Evolutionary conservation across 2,329 filamentous ascomycete species (phyloP).

Genomic region (Aspergillus awamori): DNA sequence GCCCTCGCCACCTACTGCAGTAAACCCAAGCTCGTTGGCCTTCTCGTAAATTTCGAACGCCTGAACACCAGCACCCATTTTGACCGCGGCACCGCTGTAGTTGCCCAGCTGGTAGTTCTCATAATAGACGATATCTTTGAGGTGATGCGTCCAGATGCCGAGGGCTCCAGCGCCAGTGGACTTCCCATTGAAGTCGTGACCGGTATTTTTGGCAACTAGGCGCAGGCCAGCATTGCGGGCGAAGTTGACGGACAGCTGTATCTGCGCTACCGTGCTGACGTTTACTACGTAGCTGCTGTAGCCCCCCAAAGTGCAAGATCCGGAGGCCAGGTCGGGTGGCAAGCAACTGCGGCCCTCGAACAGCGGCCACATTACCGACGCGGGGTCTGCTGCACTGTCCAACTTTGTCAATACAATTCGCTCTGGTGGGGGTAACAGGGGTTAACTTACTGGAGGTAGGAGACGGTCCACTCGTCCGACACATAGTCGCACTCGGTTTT

Average conservation of each 20-base stretch:
- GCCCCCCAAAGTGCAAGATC: conserved; percentile 33
- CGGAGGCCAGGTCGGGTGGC: conserved; percentile 28
- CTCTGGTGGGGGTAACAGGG: too few species aligned
- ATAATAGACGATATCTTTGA: conserved; percentile 49
- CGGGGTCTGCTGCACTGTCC: conserved; percentile 26
- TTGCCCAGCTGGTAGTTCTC: conserved; percentile 39
- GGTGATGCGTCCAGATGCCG: conserved; percentile 54
- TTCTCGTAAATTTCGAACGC: conserved; percentile 52
- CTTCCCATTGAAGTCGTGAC: conserved; percentile 53
- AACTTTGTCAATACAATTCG: neutral
- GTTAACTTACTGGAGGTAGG: conserved; percentile 29
- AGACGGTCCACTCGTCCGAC: conserved; percentile 27
- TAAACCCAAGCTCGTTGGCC: conserved; percentile 50
- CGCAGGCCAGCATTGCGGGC: conserved; percentile 36
- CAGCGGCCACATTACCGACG: conserved; percentile 33
- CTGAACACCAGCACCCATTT: conserved; percentile 58
- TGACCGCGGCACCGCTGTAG: conserved; percentile 57
- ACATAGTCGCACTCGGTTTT: conserved; percentile 22
- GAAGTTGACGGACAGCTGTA: conserved; percentile 38
- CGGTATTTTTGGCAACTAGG: conserved; percentile 49
- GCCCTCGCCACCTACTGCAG: conserved; percentile 55
- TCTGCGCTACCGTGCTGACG: conserved; percentile 36
- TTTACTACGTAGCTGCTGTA: conserved; percentile 42
- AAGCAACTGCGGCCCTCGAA: conserved; percentile 32
- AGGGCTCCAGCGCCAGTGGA: conserved; percentile 52